Base-by-base conservation (phyloP, 768 basidiomycete species). In the Bullera alba region DNA sequence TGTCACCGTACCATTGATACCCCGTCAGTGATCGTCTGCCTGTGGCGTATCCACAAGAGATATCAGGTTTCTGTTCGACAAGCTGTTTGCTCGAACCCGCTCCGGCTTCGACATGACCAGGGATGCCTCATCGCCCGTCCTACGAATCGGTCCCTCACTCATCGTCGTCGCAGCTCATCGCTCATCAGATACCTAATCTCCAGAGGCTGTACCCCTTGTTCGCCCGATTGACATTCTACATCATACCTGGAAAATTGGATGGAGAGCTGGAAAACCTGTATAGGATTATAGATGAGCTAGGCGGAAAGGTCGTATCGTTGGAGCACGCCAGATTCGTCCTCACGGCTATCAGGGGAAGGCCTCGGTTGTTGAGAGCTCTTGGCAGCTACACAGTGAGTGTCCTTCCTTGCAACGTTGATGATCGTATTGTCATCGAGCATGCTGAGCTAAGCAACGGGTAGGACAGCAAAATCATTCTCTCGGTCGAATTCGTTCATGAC, bases 161-260 rank as follows among this genome's bases (percentile, higher is more conserved):
- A 17, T 54, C 61, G 10, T 63, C 65, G 7, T 67, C 65, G 12
- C 37, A 45, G 14, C 32, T 44, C 3, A 30, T 54, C 15, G 41
- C 41, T 1, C 54, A 49, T 49, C 45, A 38, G 6, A 19, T 17
- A 10, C 4, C n/a, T 8, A 35, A 32, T 5, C 7, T 44, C 19
- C 45, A 38, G 23, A 6, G 12, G n/a, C 59, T 72, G 0, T 67
- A 65, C 45, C 66, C 67, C 2, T 48, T 70, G 4, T 65, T 72
- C 26, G 56, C 64, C 8, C 54, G 56, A 42, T 48, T 72, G 5
- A 44, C 62, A 15, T 65, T 72, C 38, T 59, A 69, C 42, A 55
- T 72, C 42, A 34, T 72, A 6, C 53, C 66, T 1, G 65, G 64
- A 23, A 72, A 72, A 37, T 38, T 72, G 15, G 67, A 67, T n/a